Percentiles rank a stretch among this genome's conserved stretches.
Conservation (phyloP, 2,329 filamentous ascomycete species). For the Truncatella angustata region DNA sequence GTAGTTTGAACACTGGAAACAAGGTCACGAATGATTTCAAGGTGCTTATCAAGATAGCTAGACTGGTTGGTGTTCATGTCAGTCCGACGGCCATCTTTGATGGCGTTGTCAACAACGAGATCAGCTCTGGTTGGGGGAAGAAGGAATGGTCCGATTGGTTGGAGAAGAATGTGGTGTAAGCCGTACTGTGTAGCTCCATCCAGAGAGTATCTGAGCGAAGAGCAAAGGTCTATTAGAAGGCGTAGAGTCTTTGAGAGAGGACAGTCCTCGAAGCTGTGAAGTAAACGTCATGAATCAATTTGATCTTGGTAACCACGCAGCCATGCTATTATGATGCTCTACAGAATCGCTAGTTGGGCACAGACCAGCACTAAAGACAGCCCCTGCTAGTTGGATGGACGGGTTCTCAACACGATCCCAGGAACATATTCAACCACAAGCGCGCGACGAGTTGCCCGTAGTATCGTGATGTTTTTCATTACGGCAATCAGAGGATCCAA, state of each 20-base stretch:
- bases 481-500: conserved; percentile 16
- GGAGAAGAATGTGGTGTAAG: conserved; percentile 49
- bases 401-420: background rate
- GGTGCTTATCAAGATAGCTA: conserved; percentile 74
- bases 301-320: too few relatives aligned
- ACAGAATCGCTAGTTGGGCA: background rate
- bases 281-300: too few relatives aligned
- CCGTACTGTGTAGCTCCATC: background rate
- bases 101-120: conserved; percentile 75
- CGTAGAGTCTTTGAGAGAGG: background rate
- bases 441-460: background rate
- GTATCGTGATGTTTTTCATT: conserved; percentile 19
- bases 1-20: conserved; percentile 75
- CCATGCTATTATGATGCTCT: background rate
- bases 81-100: conserved; percentile 89
- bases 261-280: background rate
- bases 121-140: conserved; percentile 74
- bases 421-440: background rate
- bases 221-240: background rate
- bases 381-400: background rate
- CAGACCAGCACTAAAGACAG: conserved; percentile 1
- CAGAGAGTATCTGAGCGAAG: too few relatives aligned
- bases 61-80: conserved; percentile 81
- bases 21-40: conserved; percentile 83
- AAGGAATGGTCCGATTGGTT: conserved; percentile 88